Conservation (phyloP, 2,329 filamentous ascomycete genomes). For the Alternaria alternata region DNA sequence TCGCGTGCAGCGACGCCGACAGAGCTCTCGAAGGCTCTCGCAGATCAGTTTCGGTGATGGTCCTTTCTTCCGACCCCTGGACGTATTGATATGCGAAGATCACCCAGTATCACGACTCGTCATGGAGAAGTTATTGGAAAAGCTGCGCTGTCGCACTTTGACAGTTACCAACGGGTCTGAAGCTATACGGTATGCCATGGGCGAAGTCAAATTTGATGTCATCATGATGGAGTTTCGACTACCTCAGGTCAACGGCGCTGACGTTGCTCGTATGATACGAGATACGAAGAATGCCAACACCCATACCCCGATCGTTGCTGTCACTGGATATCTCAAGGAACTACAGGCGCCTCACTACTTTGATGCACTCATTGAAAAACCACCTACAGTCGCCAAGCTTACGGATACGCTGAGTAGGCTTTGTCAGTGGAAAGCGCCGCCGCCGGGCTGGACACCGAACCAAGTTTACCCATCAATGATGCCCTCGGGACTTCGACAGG, state of each 20-base stretch:
- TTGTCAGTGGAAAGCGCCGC: conserved; percentile 91
- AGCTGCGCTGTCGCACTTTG: conserved; percentile 92
- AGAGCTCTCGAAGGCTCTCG: conserved; percentile 92
- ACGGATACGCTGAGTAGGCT: conserved; percentile 86
- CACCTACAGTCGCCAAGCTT: conserved; percentile 89
- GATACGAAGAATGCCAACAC: conserved; percentile 96
- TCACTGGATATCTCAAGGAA: conserved; percentile 98
- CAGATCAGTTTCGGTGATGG: conserved; percentile 86
- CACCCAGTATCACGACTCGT: conserved; percentile 96
- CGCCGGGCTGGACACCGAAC: conserved; percentile 62
- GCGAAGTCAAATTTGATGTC: conserved; percentile 97
- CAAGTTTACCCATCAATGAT: conserved; percentile 57
- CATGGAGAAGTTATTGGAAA: conserved; percentile 98
- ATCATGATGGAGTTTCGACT: conserved; percentile 98
- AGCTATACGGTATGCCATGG: conserved; percentile 90
- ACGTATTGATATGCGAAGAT: conserved; percentile 96
- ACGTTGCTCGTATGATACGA: conserved; percentile 96
- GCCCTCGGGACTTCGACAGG: conserved; percentile 69
- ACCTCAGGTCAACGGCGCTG: conserved; percentile 91
- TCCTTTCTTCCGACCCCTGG: conserved; percentile 86
- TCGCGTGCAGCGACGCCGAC: conserved; percentile 90
- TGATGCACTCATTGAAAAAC: conserved; percentile 94
- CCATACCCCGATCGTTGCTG: conserved; percentile 92
- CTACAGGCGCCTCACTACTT: conserved; percentile 95
- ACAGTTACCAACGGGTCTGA: conserved; percentile 90